phyloP scores from a whole-genome alignment of 352 stramenopile genomes.

The Globisporangium mamillatum region DNA sequence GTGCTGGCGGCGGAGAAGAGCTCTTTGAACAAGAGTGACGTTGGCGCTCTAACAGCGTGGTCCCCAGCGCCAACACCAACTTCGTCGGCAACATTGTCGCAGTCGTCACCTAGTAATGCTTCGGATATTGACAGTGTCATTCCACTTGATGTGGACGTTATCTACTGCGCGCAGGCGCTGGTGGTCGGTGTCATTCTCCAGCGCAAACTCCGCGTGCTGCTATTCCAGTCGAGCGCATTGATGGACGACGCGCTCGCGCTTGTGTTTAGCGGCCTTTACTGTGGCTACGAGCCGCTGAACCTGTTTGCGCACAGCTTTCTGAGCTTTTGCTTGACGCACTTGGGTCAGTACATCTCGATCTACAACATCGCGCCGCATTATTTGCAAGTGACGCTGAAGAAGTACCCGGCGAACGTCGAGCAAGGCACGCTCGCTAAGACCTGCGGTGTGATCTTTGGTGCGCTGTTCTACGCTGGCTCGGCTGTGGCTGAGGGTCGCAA shows the following conservation, averaged over 20 bases:
- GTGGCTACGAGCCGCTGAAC: constrained; percentile 47
- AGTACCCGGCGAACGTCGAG: constrained; percentile 33
- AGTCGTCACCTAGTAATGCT: background rate
- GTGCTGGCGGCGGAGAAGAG: constrained; percentile 14
- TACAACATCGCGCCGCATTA: constrained; percentile 56
- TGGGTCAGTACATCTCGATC: constrained; percentile 43
- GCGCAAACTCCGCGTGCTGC: constrained; percentile 43
- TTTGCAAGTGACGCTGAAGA: constrained; percentile 41
- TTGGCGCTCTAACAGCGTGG: background rate
- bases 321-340: constrained; percentile 40
- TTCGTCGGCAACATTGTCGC: no score
- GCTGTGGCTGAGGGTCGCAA: background rate
- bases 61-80: background rate
- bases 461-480: constrained; percentile 36
- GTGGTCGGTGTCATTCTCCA: constrained; percentile 47
- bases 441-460: constrained; percentile 48
- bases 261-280: constrained; percentile 49
- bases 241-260: constrained; percentile 43
- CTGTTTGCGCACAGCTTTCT: constrained; percentile 52
- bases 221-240: constrained; percentile 36
- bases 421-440: constrained; percentile 37
- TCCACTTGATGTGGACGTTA: constrained; percentile 30
- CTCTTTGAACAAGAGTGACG: background rate
- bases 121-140: constrained; percentile 14
- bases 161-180: constrained; percentile 35